A percentile compares a stretch with the other conserved stretches of the same genome.
Evolutionary conservation across 176 grass and related monocot genomes (phyloP).

Genomic region (Elaeis guineensis): DNA sequence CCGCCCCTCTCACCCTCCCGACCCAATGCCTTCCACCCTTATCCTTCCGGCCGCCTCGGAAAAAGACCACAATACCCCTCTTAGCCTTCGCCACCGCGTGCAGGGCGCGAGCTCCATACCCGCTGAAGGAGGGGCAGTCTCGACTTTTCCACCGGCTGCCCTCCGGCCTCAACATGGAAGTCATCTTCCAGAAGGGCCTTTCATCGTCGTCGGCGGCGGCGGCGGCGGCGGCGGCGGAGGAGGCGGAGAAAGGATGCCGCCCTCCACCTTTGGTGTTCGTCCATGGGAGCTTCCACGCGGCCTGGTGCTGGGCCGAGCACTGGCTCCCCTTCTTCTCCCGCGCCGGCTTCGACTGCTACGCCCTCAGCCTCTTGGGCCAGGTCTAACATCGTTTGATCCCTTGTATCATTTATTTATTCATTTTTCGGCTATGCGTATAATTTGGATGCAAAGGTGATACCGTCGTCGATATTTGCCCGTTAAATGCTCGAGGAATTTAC

Average conservation of each 20-base stretch:
- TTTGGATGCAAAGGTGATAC: too few species aligned
- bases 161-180: constrained; percentile 70
- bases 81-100: neutral
- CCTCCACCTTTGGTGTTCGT: constrained; percentile 62
- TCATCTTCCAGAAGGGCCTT: constrained; percentile 49
- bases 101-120: constrained; percentile 21
- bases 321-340: constrained; percentile 83
- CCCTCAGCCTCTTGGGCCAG: constrained; percentile 81
- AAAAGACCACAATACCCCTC: constrained; percentile 10
- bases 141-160: constrained; percentile 63
- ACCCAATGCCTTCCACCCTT: neutral
- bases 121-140: constrained; percentile 59
- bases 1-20: neutral
- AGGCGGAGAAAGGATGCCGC: neutral
- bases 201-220: too few species aligned
- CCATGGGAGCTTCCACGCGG: constrained; percentile 95
- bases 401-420: neutral
- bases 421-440: neutral
- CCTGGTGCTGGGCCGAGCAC: constrained; percentile 91
- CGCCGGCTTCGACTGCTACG: constrained; percentile 72
- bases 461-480: too few species aligned
- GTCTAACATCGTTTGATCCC: constrained; percentile 1
- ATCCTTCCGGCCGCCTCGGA: neutral
- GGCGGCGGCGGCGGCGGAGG: neutral
- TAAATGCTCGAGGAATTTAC: too few species aligned